Evolutionary conservation across 345 rosid genomes (phyloP).

Genomic region (Melaleuca quinquenervia): DNA sequence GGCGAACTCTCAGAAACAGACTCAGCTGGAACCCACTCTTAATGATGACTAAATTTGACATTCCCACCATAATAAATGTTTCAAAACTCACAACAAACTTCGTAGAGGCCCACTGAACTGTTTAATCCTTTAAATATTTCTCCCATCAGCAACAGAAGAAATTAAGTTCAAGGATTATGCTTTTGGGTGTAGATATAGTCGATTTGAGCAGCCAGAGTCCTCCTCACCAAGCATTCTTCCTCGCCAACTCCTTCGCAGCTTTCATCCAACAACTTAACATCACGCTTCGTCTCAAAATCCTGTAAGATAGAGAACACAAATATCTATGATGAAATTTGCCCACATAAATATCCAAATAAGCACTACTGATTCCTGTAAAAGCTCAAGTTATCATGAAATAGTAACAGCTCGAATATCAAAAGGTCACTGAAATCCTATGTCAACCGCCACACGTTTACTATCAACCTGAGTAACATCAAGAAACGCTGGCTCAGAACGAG

Average conservation of each 20-base stretch:
- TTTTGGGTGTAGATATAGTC: constrained; percentile 50
- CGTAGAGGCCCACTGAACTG: neutral
- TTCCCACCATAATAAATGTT: neutral
- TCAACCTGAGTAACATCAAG: neutral
- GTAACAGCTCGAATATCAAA: neutral
- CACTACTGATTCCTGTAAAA: neutral
- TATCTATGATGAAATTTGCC: neutral
- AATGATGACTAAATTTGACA: neutral
- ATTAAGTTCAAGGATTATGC: constrained; percentile 5
- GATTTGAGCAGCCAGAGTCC: constrained; percentile 42
- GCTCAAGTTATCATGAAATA: neutral
- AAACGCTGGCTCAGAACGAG: neutral
- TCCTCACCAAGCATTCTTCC: constrained; percentile 43
- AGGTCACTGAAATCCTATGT: neutral
- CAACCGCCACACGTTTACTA: neutral
- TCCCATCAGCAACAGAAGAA: neutral
- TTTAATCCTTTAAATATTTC: neutral
- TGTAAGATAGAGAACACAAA: neutral
- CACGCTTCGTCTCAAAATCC: neutral
- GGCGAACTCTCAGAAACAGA: neutral
- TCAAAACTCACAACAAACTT: neutral
- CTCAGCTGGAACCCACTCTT: neutral
- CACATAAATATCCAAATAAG: neutral
- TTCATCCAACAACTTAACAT: constrained; percentile 7
- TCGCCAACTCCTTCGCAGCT: constrained; percentile 33